phyloP scores from a whole-genome alignment of 2,329 filamentous ascomycete species.

The Truncatella angustata region DNA sequence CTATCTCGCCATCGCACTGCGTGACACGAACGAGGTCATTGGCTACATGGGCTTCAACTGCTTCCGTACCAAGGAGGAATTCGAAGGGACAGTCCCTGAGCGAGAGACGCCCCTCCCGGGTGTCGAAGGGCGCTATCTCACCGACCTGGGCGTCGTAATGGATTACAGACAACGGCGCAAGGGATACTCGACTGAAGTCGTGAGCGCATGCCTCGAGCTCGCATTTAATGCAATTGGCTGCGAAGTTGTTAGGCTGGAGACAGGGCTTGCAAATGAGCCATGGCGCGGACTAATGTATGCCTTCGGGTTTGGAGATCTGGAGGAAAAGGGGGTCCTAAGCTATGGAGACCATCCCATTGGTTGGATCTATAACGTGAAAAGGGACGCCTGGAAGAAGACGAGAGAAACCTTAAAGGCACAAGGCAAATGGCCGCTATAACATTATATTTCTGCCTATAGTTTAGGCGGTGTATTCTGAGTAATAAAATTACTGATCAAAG shows the following conservation, averaged over 20 bases:
- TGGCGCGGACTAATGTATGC: not conserved
- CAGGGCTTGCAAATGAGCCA: not conserved
- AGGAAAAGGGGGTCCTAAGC: not conserved
- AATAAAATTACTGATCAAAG: too few species aligned
- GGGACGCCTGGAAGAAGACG: not conserved
- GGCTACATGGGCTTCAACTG: conserved; percentile 8
- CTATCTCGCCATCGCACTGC: not conserved
- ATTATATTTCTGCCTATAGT: too few species aligned
- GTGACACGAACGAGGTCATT: conserved; percentile 3
- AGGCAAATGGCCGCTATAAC: conserved; percentile 1
- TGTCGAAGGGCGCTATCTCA: conserved; percentile 1
- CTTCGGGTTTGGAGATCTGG: not conserved
- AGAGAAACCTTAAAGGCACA: not conserved
- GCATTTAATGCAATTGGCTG: not conserved
- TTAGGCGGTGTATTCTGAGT: too few species aligned
- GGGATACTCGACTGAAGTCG: not conserved
- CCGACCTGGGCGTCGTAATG: conserved; percentile 3
- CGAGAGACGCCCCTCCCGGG: conserved; percentile 1
- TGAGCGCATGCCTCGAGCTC: not conserved
- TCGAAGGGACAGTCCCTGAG: not conserved
- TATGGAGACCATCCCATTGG: not conserved
- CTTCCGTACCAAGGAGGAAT: not conserved
- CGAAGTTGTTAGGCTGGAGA: conserved; percentile 2
- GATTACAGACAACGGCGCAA: conserved; percentile 1
- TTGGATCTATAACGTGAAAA: not conserved